Percentiles rank a stretch among this genome's conserved stretches.
phyloP scores from a whole-genome alignment of 1,139 yeast genomes.

The Saccharomyces pastorianus region DNA sequence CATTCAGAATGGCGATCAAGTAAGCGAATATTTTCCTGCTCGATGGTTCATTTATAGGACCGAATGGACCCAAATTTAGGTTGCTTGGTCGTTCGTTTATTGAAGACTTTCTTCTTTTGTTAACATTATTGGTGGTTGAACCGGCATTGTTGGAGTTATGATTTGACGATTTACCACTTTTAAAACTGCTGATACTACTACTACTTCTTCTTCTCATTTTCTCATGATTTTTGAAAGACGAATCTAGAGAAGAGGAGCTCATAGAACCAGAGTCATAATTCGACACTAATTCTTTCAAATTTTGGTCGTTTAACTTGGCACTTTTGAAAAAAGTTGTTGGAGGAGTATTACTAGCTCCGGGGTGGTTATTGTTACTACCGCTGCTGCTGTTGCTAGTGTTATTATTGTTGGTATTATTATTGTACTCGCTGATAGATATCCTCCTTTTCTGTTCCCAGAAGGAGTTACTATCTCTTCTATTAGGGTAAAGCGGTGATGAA shows the following conservation, averaged over 20 bases:
- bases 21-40: constrained; percentile 87
- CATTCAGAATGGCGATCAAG: constrained; percentile 79
- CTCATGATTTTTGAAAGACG: constrained; percentile 6
- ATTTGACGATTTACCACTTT: background rate
- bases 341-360: background rate
- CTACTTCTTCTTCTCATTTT: constrained; percentile 24
- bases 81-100: constrained; percentile 20
- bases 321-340: constrained; percentile 13
- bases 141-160: background rate
- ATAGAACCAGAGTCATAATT: constrained; percentile 22
- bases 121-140: background rate
- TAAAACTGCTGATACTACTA: constrained; percentile 3
- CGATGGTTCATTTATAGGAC: constrained; percentile 76
- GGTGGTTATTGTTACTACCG: constrained; percentile 1
- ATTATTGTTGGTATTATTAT: constrained; percentile 7
- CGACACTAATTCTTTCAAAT: constrained; percentile 28
- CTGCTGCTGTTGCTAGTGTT: constrained; percentile 2
- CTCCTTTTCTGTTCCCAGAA: constrained; percentile 34
- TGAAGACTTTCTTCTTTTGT: constrained; percentile 22
- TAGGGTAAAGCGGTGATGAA: constrained; percentile 9
- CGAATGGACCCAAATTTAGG: constrained; percentile 66
- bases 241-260: constrained; percentile 27
- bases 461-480: constrained; percentile 19
- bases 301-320: constrained; percentile 30
- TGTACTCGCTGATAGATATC: constrained; percentile 28